A percentile compares a stretch with the other conserved stretches of the same genome.
phyloP scores from a whole-genome alignment of 441 rosid species.

The Euphorbia schlechtendalii region DNA sequence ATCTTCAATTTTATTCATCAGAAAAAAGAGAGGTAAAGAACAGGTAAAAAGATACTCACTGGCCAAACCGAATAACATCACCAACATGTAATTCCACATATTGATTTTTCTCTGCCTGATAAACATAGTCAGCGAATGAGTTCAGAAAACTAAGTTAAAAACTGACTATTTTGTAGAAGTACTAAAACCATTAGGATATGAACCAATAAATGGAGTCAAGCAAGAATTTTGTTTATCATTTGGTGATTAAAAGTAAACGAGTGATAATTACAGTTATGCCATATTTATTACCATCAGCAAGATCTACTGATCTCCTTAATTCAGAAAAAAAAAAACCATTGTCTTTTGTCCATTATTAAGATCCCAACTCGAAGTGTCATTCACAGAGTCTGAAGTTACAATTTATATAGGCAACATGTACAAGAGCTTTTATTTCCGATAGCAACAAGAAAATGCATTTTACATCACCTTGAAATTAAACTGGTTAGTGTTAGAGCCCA shows the following conservation, averaged over 20 bases:
- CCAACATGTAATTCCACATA: constrained; percentile 78
- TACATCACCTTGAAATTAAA: neutral
- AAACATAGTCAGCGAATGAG: constrained; percentile 13
- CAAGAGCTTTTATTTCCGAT: neutral
- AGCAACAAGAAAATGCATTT: neutral
- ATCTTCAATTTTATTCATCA: neutral
- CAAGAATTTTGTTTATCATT: neutral
- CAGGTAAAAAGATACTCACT: constrained; percentile 39
- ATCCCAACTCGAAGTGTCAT: neutral
- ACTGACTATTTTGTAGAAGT: neutral
- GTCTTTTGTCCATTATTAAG: neutral
- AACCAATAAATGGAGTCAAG: neutral
- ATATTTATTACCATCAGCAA: neutral
- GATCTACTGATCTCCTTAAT: neutral
- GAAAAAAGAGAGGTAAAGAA: constrained; percentile 8
- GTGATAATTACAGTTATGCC: neutral
- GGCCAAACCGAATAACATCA: constrained; percentile 91
- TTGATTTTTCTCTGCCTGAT: constrained; percentile 58
- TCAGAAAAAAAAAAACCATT: neutral
- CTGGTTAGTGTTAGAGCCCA: neutral
- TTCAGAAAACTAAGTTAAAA: constrained; percentile 5
- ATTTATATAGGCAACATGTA: neutral
- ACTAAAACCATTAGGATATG: neutral
- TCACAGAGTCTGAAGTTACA: too few species aligned
- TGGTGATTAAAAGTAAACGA: neutral